Percentiles rank a stretch among this genome's conserved stretches.
phyloP scores from a whole-genome alignment of 768 basidiomycete species.

The Leccinum subgranulosum region DNA sequence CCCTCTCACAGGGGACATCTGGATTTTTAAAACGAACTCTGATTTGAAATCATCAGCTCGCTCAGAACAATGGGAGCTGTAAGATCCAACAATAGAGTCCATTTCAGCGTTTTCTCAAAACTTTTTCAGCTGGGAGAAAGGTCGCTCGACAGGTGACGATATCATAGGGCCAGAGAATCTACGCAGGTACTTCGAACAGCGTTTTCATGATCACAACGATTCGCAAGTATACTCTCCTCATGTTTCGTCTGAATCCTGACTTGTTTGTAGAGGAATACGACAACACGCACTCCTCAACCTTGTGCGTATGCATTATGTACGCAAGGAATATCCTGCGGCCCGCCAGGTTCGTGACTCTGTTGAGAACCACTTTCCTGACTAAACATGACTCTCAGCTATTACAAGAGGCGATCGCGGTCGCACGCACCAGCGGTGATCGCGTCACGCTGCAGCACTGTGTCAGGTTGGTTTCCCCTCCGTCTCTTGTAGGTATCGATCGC shows the following conservation, averaged over 20 bases:
- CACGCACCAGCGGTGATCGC: conserved; percentile 69
- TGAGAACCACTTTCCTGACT: neutral
- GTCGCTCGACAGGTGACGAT: conserved; percentile 63
- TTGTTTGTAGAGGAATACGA: conserved; percentile 57
- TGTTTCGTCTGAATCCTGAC: neutral
- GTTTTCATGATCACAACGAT: conserved; percentile 75
- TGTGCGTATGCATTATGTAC: conserved; percentile 73
- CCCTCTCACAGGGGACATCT: conserved; percentile 45
- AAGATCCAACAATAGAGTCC: conserved; percentile 19
- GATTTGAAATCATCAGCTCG: conserved; percentile 69
- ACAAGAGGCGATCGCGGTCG: conserved; percentile 73
- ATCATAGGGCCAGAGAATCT: conserved; percentile 67
- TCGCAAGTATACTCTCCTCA: conserved; percentile 50
- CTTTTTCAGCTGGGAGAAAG: conserved; percentile 60
- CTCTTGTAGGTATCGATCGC: conserved; percentile 10
- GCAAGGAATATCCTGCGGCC: conserved; percentile 64
- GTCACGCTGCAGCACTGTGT: conserved; percentile 76
- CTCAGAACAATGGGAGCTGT: conserved; percentile 59
- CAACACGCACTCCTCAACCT: conserved; percentile 79
- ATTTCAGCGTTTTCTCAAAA: neutral
- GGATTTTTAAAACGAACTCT: conserved; percentile 57
- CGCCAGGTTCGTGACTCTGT: conserved; percentile 47
- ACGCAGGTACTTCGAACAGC: conserved; percentile 80
- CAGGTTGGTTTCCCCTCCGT: conserved; percentile 43
- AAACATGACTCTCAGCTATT: conserved; percentile 47